Conservation (phyloP, 2,329 filamentous ascomycete genomes). For the Blastomyces gilchristii region DNA sequence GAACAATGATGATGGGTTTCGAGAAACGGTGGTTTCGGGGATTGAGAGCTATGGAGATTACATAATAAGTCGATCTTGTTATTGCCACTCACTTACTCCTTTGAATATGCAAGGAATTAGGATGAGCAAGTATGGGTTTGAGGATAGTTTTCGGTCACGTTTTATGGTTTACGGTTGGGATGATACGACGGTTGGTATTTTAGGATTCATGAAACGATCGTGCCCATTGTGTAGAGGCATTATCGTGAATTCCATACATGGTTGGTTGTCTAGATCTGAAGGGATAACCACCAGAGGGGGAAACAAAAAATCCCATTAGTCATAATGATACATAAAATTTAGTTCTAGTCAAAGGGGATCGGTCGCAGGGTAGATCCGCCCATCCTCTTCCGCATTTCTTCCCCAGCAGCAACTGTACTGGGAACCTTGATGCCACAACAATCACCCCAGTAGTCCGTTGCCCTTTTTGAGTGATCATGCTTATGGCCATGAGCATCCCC, state of each 20-base stretch:
- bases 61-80: slow-evolving; percentile 3
- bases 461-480: slow-evolving; percentile 33
- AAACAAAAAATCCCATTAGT: neutral
- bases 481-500: slow-evolving; percentile 61
- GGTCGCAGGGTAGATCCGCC: slow-evolving; percentile 55
- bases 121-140: no score
- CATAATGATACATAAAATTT: neutral
- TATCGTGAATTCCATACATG: neutral
- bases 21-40: no score
- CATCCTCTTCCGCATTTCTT: slow-evolving; percentile 70
- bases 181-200: no score
- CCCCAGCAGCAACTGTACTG: slow-evolving; percentile 80
- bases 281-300: no score
- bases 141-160: no score
- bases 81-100: neutral
- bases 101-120: no score
- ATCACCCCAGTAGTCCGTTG: slow-evolving; percentile 64
- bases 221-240: no score
- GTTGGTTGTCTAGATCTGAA: neutral
- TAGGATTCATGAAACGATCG: no score
- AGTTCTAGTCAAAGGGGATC: slow-evolving; percentile 37
- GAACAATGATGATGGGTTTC: no score
- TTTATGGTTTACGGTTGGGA: no score
- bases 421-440: slow-evolving; percentile 98
- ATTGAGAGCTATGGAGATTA: neutral